Evolutionary conservation across 2,329 filamentous ascomycete species (phyloP), one percentile per base, ranked within the genome.

Genomic region (Cladophialophora chaetospira): DNA sequence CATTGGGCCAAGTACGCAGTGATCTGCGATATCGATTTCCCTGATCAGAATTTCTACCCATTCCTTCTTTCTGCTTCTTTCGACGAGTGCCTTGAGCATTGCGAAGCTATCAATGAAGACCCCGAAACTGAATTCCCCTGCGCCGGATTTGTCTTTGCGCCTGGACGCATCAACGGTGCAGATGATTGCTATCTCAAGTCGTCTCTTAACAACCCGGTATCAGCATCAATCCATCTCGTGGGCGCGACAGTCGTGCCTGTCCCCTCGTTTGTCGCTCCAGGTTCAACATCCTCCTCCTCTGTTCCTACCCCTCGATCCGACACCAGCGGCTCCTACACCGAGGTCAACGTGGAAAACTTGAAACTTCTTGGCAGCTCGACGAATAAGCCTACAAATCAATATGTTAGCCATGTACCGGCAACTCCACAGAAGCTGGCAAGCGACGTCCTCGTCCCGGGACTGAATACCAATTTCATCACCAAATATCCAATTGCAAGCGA

Each of bases 151-250:
- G 53, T 69, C 10, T 70, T 66, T 55, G 62, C 65, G 6, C 65
- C 65, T 5, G 64, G 62, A 21, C 63, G 65, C 15, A 25, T 60
- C 21, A 53, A 58, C 29, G 55, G 60, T 45, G 55, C 62, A 13
- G 63, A 68, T 31, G 60, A 70, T 58, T 70, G 68, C 61, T 69
- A 69, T 47, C 63, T 69, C 23, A 69, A 70, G 36, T 69, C 59
- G 8, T 62, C 58, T 2, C 45, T 69, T 45, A 55, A 61, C 13
- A 35, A 65, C 46, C 63, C 67, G 3, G 35, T 50, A 44, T 46
- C 63, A 3, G 60, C 65, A 10, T 61, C 54, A 5, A 47, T 67
- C 17, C 55, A 55, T 33, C 56, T 70, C 2, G 49, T 68, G n/a
- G 68, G 64, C 40, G 67, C 63, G 19, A 60, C 57, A 17, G 6